A percentile compares a stretch with the other conserved stretches of the same genome.
These are phyloP conservation scores for Mycena haematopus DNA, from an alignment of 768 basidiomycete species.

Conservation along the genomic window DNA sequence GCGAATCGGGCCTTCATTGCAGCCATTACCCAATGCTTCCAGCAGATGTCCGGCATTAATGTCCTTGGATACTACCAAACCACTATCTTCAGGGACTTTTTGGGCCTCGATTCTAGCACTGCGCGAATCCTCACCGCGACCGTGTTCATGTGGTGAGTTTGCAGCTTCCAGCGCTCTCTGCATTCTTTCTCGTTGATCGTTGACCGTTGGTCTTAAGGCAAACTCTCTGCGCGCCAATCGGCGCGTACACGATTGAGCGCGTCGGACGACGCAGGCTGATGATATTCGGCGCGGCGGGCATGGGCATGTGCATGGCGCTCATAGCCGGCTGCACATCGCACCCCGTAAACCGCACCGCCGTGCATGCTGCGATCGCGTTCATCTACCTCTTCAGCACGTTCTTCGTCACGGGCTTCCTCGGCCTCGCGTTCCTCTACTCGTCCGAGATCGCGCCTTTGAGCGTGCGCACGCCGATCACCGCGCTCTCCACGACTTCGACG, in stretches of 20 bases:
- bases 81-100: conserved; percentile 25
- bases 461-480: conserved; percentile 30
- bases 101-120: conserved; percentile 22
- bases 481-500: conserved; percentile 27
- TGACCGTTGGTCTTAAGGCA: conserved; percentile 10
- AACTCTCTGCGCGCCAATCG: conserved; percentile 27
- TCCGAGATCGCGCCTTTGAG: conserved; percentile 28
- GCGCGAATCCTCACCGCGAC: conserved; percentile 25
- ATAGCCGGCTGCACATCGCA: conserved; percentile 21
- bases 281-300: conserved; percentile 27
- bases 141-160: conserved; percentile 25
- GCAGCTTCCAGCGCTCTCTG: background rate
- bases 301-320: conserved; percentile 30
- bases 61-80: conserved; percentile 29
- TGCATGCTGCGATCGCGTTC: conserved; percentile 31
- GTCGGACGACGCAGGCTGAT: conserved; percentile 29
- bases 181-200: too few relatives aligned
- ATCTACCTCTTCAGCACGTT: conserved; percentile 27
- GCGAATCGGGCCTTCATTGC: conserved; percentile 31
- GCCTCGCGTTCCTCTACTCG: conserved; percentile 30
- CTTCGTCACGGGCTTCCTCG: conserved; percentile 31
- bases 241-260: conserved; percentile 29
- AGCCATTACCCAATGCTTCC: conserved; percentile 25
- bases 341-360: conserved; percentile 20
- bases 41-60: conserved; percentile 32